Base-by-base conservation (phyloP, 768 basidiomycete genomes). In the Tulasnella sp. region DNA sequence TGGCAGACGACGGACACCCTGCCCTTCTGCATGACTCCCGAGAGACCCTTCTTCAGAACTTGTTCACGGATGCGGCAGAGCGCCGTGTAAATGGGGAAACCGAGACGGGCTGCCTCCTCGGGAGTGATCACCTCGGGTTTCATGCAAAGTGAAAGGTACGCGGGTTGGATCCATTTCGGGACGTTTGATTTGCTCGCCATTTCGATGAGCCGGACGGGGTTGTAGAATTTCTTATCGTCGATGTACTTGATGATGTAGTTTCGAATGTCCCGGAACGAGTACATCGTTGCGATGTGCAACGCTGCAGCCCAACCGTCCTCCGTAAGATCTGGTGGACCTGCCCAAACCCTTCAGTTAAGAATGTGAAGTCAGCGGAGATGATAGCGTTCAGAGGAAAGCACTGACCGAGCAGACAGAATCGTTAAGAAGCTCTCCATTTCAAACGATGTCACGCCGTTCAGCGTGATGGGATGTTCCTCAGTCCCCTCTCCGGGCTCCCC, bases 111-210 rank as follows among this genome's bases (percentile, higher is more conserved):
- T 14, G 37, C 71, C n/a, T 72, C 71, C 8, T 64, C 71, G 34
- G 36, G 14, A 6, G 71, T 39, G 5, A 72, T 62, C 32, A 40
- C 26, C 17, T 72, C 71, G 2, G 71, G 35, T 32, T 62, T 39
- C 34, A 36, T 63, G 35, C 71, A 72, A 1, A 72, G 71, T n/a
- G 29, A 9, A 12, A 37, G 35, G 26, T 72, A 72, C 7, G 71
- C 71, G 26, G 71, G 71, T 39, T 72, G 36, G 17, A 72, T 29
- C 71, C 71, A 72, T 64, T 72, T 72, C 37, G 40, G 32, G n/a
- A 72, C 71, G n/a, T 22, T 2, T 19, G 59, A 65, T 37, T 22
- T 72, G 37, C 39, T 39, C 22, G 71, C 71, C 62, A 72, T 29
- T 19, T 64, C 62, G 37, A 72, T 72, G 8, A 35, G 39, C 14